Evolutionary conservation across 192 early-diverging fungal species (phyloP), one percentile per base, ranked within the genome.

Genomic region (Funneliformis geosporum): DNA sequence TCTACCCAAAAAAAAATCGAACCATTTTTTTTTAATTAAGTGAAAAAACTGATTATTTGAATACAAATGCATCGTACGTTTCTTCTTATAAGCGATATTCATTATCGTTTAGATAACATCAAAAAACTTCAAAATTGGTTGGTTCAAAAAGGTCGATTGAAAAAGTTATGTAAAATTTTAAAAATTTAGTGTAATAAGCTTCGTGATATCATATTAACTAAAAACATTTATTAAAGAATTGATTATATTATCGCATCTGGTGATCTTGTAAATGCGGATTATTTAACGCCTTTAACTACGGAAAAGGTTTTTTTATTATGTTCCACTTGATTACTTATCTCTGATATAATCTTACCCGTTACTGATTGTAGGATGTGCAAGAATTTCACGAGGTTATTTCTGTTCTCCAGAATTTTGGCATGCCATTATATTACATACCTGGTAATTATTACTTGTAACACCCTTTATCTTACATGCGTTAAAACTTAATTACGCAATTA

Each of bases 81-180:
- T 50, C 76, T 77, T 66, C 14, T 77, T 28, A 23, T 77, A 38
- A 59, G 46, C 8, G 76, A 77, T 77, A 66, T 77, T 23, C 76
- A 77, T 67, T 28, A 46, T 47, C 62, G 42, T 21, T 66, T 77
- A 7, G 76, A 77, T 46, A 67, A 77, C 9, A 67, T 77, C 21
- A 28, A 77, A 64, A 50, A 67, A 25, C 76, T 77, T 23, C 25
- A 77, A 39, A 43, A 43, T 12, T 77, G 76, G 76, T 25, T 77
- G 38, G 47, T 50, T 25, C 27, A 67, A 66, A 28, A 33, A 46
- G 33, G 67, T 47, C 62, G 76, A 44, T 66, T 77, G 11, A 59
- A 67, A 66, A 38, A 33, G 76, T 75, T 14, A n/a, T 21, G 18
- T 60, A 39, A 60, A 47, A 5, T 8, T 59, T 25, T 46, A 27